phyloP scores from a whole-genome alignment of 495 filamentous ascomycete genomes.

The Hypoxylon trugodes region DNA sequence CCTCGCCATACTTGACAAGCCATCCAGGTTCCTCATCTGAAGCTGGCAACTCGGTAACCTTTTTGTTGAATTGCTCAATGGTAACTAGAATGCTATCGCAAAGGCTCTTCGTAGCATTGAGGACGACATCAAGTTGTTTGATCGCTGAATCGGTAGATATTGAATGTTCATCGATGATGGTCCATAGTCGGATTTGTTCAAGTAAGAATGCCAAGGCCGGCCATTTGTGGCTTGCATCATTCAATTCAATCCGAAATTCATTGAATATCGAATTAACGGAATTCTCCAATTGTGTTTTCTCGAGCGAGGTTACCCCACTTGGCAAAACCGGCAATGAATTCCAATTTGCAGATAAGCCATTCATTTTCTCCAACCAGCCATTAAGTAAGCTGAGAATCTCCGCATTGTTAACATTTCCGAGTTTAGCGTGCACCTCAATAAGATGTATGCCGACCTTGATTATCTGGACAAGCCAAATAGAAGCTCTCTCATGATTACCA shows the following conservation, averaged over 20 bases:
- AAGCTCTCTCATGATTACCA: conserved; percentile 45
- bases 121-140: conserved; percentile 55
- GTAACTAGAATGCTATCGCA: conserved; percentile 76
- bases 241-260: conserved; percentile 56
- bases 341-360: conserved; percentile 48
- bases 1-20: conserved; percentile 67
- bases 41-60: conserved; percentile 51
- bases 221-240: conserved; percentile 51
- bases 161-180: conserved; percentile 30
- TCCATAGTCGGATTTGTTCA: conserved; percentile 65
- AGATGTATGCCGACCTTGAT: conserved; percentile 54
- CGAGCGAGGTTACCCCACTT: conserved; percentile 57
- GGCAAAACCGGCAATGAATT: conserved; percentile 64
- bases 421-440: conserved; percentile 67
- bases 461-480: conserved; percentile 54
- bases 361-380: conserved; percentile 60
- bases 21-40: conserved; percentile 69
- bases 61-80: conserved; percentile 72
- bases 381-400: conserved; percentile 53
- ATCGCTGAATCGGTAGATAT: conserved; percentile 9
- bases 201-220: conserved; percentile 71
- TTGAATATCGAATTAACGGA: conserved; percentile 56
- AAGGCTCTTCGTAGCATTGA: conserved; percentile 63
- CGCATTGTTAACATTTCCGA: conserved; percentile 60
- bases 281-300: conserved; percentile 52